These are phyloP conservation scores for Talaromyces sp. DNA, from an alignment of 2,329 filamentous ascomycete genomes.

Conservation along the genomic window DNA sequence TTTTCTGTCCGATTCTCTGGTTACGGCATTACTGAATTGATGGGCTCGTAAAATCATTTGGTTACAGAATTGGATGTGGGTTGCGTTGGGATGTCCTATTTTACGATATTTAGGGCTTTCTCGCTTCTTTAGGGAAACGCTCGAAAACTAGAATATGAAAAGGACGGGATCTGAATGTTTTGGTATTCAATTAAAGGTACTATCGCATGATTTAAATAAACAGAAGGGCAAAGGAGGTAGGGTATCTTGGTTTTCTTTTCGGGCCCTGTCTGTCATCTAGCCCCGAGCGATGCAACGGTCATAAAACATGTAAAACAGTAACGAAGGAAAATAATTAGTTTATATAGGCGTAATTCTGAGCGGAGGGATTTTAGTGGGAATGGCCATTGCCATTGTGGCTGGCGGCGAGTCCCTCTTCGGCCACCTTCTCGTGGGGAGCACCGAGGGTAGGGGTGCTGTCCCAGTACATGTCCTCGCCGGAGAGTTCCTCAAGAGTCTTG, in stretches of 20 bases:
- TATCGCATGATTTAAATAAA: not conserved
- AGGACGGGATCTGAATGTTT: no score
- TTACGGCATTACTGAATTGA: no score
- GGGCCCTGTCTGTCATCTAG: not conserved
- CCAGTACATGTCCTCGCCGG: constrained; percentile 60
- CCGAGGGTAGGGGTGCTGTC: constrained; percentile 37
- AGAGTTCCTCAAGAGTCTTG: constrained; percentile 65
- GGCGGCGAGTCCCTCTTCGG: constrained; percentile 10
- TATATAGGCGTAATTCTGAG: not conserved
- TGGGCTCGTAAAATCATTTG: no score
- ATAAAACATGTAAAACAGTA: not conserved
- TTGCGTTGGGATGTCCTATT: no score
- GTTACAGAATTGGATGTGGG: no score
- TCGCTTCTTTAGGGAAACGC: no score
- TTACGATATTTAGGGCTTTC: no score
- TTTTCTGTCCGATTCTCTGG: not conserved
- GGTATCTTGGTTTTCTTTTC: not conserved
- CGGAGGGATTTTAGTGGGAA: not conserved
- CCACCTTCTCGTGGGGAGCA: constrained; percentile 6
- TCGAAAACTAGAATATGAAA: no score
- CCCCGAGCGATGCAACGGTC: not conserved
- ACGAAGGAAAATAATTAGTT: not conserved
- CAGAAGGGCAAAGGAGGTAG: not conserved
- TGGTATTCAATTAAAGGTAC: not conserved
- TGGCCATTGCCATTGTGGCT: not conserved